phyloP scores from a whole-genome alignment of 2,329 filamentous ascomycete species.

The Emergomyces orientalis region DNA sequence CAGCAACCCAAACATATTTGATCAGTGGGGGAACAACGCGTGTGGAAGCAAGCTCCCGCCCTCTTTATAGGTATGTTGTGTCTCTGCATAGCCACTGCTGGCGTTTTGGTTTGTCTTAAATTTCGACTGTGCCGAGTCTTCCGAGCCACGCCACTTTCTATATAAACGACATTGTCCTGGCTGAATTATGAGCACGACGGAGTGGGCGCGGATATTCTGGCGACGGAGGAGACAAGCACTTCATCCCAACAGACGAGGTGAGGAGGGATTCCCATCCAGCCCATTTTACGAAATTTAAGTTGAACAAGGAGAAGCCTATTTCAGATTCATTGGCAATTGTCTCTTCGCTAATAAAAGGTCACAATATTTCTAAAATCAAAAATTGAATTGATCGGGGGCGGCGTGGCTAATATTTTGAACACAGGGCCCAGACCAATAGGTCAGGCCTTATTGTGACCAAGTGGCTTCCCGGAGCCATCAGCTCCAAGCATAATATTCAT shows the following conservation, averaged over 20 bases:
- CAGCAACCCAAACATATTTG: background rate
- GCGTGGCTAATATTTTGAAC: background rate
- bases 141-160: background rate
- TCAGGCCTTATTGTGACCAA: background rate
- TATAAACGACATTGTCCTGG: background rate
- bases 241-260: background rate
- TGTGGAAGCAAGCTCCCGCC: background rate
- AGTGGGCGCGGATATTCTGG: background rate
- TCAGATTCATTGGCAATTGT: background rate
- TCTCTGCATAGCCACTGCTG: background rate
- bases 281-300: background rate
- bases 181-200: background rate
- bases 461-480: background rate
- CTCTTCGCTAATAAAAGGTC: background rate
- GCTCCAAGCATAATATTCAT: conserved; percentile 1
- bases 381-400: background rate
- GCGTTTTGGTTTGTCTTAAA: background rate
- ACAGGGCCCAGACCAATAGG: background rate
- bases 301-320: background rate
- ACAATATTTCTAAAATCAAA: background rate
- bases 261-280: background rate
- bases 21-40: background rate
- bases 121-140: background rate
- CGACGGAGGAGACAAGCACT: background rate
- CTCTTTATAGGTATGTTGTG: background rate